phyloP scores from a whole-genome alignment of 768 basidiomycete species.

The Wakefieldia striispora region DNA sequence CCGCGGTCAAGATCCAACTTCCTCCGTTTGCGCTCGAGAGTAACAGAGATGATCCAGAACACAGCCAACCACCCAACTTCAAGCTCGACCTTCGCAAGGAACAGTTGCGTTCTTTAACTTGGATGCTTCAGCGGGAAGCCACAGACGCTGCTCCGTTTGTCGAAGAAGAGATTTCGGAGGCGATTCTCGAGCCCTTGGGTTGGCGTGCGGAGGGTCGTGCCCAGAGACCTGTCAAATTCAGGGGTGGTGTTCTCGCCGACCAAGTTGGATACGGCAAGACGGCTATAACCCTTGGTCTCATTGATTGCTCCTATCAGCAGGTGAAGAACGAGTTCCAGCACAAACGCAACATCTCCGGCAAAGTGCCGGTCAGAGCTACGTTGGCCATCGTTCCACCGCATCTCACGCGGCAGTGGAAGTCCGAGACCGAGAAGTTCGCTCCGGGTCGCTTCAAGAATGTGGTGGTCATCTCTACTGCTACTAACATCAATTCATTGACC shows the following conservation, averaged over 20 bases:
- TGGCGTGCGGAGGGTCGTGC: constrained; percentile 96
- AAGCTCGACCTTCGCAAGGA: constrained; percentile 70
- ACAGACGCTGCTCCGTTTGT: constrained; percentile 66
- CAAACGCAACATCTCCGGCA: constrained; percentile 47
- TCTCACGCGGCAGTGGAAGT: constrained; percentile 85
- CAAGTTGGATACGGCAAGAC: constrained; percentile 98
- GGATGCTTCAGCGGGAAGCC: constrained; percentile 88
- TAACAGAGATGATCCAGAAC: constrained; percentile 70
- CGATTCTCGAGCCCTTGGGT: constrained; percentile 77
- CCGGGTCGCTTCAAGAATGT: constrained; percentile 45
- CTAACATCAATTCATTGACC: constrained; percentile 68
- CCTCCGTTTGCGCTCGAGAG: constrained; percentile 70
- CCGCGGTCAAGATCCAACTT: constrained; percentile 54
- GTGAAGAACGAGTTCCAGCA: constrained; percentile 59
- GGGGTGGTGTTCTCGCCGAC: constrained; percentile 92
- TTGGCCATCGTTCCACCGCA: constrained; percentile 88
- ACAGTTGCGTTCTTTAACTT: constrained; percentile 85
- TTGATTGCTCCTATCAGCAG: constrained; percentile 63
- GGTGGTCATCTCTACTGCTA: constrained; percentile 62
- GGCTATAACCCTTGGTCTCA: constrained; percentile 87
- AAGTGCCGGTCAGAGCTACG: constrained; percentile 77
- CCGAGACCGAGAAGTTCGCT: constrained; percentile 81
- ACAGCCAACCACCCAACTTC: constrained; percentile 79
- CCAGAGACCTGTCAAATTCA: constrained; percentile 66
- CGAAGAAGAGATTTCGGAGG: constrained; percentile 94